phyloP scores from a whole-genome alignment of 176 grass and related monocot genomes.

The Ensete ventricosum region DNA sequence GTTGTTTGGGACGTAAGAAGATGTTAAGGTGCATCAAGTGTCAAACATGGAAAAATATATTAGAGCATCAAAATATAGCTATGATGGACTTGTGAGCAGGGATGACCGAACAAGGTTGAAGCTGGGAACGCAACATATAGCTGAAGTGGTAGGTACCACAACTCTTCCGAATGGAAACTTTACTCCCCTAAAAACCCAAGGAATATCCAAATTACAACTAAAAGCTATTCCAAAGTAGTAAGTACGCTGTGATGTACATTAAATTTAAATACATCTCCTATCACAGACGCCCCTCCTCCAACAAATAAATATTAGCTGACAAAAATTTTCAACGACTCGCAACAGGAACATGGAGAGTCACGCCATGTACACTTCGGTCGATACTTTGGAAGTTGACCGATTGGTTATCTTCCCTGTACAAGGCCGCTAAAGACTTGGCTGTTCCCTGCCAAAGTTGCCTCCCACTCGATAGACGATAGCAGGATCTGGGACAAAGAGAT shows the following conservation, averaged over 20 bases:
- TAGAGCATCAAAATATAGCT: too few relatives aligned
- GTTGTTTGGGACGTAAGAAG: too few relatives aligned
- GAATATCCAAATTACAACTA: too few relatives aligned
- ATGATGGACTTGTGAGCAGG: too few relatives aligned
- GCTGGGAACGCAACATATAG: too few relatives aligned
- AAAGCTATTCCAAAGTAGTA: too few relatives aligned
- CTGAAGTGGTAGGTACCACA: too few relatives aligned
- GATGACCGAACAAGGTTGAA: too few relatives aligned
- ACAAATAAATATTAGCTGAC: neutral
- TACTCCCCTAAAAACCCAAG: too few relatives aligned
- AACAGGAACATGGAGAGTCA: neutral
- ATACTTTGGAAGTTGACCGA: neutral
- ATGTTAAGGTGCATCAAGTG: too few relatives aligned
- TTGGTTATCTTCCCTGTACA: slow-evolving; percentile 74
- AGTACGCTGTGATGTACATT: neutral
- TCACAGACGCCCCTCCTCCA: neutral
- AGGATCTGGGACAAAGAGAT: slow-evolving; percentile 94
- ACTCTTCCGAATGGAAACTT: too few relatives aligned
- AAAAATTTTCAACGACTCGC: neutral
- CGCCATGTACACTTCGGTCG: neutral
- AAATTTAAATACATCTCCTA: neutral
- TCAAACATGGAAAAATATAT: too few relatives aligned
- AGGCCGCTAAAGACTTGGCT: slow-evolving; percentile 97
- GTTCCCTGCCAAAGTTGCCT: slow-evolving; percentile 71
- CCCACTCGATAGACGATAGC: slow-evolving; percentile 91